Conservation (phyloP, 2,329 filamentous ascomycete species). For the Nigrospora sphaerica region DNA sequence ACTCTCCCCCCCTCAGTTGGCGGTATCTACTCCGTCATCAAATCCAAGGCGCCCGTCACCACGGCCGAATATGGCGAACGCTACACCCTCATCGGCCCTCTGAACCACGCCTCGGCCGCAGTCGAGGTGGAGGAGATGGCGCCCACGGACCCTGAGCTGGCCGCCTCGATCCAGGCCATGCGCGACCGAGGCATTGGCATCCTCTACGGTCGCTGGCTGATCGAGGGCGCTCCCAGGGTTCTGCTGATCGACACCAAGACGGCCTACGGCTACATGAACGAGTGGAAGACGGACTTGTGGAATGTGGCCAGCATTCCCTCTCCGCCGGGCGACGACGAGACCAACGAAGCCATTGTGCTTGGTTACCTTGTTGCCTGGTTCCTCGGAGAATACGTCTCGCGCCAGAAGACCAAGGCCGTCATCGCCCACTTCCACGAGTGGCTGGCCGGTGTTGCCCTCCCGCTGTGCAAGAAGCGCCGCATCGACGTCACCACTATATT, state of each 20-base stretch:
- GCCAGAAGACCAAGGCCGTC: slow-evolving; percentile 85
- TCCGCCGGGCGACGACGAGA: slow-evolving; percentile 85
- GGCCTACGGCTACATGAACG: slow-evolving; percentile 82
- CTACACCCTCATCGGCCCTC: slow-evolving; percentile 90
- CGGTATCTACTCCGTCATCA: slow-evolving; percentile 98
- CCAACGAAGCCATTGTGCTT: slow-evolving; percentile 95
- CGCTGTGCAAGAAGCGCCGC: slow-evolving; percentile 83
- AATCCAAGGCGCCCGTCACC: slow-evolving; percentile 96
- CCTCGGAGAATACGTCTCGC: slow-evolving; percentile 92
- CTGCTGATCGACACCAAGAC: slow-evolving; percentile 93
- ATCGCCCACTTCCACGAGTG: slow-evolving; percentile 99
- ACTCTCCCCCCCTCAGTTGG: slow-evolving; percentile 56
- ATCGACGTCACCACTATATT: slow-evolving; percentile 98
- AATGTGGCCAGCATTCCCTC: slow-evolving; percentile 89
- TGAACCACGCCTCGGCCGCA: slow-evolving; percentile 88
- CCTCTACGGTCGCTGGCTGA: slow-evolving; percentile 93
- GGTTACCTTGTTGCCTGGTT: slow-evolving; percentile 98
- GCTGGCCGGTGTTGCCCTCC: slow-evolving; percentile 89
- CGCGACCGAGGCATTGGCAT: slow-evolving; percentile 83
- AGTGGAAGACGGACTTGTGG: slow-evolving; percentile 98
- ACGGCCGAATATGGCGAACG: slow-evolving; percentile 97
- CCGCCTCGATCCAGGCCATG: slow-evolving; percentile 85
- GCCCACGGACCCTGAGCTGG: slow-evolving; percentile 72
- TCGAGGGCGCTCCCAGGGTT: slow-evolving; percentile 90
- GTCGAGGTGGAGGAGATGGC: slow-evolving; percentile 94